Evolutionary conservation across 495 filamentous ascomycete genomes (phyloP).

Genomic region (Penicillium salamii): DNA sequence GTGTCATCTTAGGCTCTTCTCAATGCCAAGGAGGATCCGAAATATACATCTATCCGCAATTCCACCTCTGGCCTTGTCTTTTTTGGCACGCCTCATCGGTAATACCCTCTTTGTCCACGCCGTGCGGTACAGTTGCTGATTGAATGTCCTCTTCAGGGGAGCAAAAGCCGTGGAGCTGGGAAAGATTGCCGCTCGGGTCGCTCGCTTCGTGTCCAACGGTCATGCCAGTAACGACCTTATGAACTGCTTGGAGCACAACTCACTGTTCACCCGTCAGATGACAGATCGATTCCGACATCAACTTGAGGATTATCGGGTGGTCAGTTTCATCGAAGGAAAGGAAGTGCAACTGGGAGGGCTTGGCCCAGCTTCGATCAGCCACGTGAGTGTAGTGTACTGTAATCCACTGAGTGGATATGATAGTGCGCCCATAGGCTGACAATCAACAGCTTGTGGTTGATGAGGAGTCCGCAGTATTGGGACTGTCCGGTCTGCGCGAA

Average conservation of each 20-base stretch:
- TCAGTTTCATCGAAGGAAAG: conserved; percentile 45
- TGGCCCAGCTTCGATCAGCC: conserved; percentile 31
- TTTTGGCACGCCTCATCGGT: conserved; percentile 45
- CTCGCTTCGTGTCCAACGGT: conserved; percentile 32
- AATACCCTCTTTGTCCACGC: background rate
- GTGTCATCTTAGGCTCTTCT: conserved; percentile 31
- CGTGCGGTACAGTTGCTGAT: background rate
- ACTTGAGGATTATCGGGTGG: conserved; percentile 37
- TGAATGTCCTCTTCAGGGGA: conserved; percentile 8
- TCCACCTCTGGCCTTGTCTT: conserved; percentile 44
- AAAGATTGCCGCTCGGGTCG: conserved; percentile 37
- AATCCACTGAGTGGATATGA: too few relatives aligned
- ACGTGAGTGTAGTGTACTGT: too few relatives aligned
- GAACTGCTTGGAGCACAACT: conserved; percentile 37
- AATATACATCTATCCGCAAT: conserved; percentile 36
- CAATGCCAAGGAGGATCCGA: conserved; percentile 41
- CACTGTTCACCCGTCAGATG: conserved; percentile 40
- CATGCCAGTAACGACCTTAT: conserved; percentile 36
- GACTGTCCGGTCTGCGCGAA: conserved; percentile 35
- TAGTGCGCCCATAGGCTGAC: too few relatives aligned
- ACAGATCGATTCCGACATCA: conserved; percentile 35
- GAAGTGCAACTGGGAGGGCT: conserved; percentile 33
- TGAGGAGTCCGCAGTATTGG: conserved; percentile 38
- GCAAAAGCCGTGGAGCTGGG: conserved; percentile 38
- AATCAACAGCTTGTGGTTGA: conserved; percentile 33